A percentile compares a stretch with the other conserved stretches of the same genome.
These are phyloP conservation scores for Cucurbita ficifolia DNA, from an alignment of 306 rosid species.

Conservation along the genomic window DNA sequence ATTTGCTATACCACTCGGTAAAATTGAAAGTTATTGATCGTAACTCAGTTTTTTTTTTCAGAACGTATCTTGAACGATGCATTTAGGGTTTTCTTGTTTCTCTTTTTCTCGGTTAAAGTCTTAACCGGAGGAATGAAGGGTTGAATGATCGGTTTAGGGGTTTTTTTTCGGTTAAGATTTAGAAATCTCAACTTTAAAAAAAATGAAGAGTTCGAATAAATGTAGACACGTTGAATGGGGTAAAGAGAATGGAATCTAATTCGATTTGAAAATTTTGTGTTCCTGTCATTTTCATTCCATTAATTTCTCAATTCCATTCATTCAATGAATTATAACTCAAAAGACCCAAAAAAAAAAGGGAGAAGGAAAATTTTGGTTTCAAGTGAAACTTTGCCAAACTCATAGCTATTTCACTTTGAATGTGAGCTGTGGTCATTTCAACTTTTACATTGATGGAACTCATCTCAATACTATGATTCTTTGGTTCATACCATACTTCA, in stretches of 20 bases:
- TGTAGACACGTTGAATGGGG: neutral
- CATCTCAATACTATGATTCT: neutral
- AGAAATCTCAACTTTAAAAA: too few relatives aligned
- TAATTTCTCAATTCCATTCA: neutral
- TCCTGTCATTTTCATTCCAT: neutral
- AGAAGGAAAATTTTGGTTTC: neutral
- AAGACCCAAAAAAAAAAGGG: neutral
- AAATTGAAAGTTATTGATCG: too few relatives aligned
- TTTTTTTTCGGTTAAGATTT: too few relatives aligned
- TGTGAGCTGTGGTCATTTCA: neutral
- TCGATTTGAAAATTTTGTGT: neutral
- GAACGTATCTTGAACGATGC: too few relatives aligned
- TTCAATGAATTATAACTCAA: neutral
- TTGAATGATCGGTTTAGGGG: too few relatives aligned
- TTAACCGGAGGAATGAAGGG: too few relatives aligned
- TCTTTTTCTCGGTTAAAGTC: too few relatives aligned
- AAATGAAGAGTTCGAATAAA: neutral
- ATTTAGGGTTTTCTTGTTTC: too few relatives aligned
- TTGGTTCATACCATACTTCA: neutral
- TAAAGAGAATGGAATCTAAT: neutral
- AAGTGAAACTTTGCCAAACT: neutral
- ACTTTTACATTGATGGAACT: neutral
- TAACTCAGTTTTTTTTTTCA: too few relatives aligned
- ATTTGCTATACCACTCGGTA: too few relatives aligned
- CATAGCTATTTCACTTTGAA: neutral